Evolutionary conservation across 352 stramenopile genomes (phyloP).

Genomic region (Globisporangium abappressorium): DNA sequence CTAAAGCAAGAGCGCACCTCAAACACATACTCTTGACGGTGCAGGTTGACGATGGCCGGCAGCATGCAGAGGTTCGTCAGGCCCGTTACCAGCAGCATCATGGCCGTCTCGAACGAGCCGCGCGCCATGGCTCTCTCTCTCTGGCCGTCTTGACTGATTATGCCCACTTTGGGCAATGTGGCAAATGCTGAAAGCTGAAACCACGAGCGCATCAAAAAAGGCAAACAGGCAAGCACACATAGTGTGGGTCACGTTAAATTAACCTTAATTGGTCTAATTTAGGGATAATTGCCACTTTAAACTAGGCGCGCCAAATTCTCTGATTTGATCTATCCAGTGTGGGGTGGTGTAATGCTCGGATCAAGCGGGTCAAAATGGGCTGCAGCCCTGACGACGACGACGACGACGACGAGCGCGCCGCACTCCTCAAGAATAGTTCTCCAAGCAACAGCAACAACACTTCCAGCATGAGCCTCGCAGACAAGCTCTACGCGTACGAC

Average conservation of each 20-base stretch:
- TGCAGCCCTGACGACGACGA: neutral
- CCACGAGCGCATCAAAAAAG: neutral
- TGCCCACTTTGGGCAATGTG: neutral
- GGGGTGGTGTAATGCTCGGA: neutral
- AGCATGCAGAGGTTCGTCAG: slow-evolving; percentile 82
- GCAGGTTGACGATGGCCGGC: slow-evolving; percentile 60
- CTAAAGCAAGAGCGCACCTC: slow-evolving; percentile 39
- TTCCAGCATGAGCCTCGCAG: slow-evolving; percentile 43
- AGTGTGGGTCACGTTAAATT: neutral
- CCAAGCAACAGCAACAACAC: slow-evolving; percentile 2
- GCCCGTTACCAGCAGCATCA: slow-evolving; percentile 75
- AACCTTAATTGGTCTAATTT: neutral
- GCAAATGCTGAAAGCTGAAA: neutral
- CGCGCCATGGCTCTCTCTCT: slow-evolving; percentile 29
- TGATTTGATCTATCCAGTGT: neutral
- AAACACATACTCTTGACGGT: slow-evolving; percentile 56
- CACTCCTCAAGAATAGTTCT: slow-evolving; percentile 7
- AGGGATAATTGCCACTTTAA: neutral
- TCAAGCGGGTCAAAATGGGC: slow-evolving; percentile 3
- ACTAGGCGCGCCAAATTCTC: neutral
- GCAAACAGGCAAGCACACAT: neutral
- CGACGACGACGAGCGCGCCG: slow-evolving; percentile 8
- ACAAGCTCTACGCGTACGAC: slow-evolving; percentile 72
- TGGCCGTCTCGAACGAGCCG: slow-evolving; percentile 53
- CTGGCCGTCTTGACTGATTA: neutral